A percentile compares a stretch with the other conserved stretches of the same genome.
These are phyloP conservation scores for Lentinula sp. DNA, from an alignment of 768 basidiomycete species.

Conservation along the genomic window DNA sequence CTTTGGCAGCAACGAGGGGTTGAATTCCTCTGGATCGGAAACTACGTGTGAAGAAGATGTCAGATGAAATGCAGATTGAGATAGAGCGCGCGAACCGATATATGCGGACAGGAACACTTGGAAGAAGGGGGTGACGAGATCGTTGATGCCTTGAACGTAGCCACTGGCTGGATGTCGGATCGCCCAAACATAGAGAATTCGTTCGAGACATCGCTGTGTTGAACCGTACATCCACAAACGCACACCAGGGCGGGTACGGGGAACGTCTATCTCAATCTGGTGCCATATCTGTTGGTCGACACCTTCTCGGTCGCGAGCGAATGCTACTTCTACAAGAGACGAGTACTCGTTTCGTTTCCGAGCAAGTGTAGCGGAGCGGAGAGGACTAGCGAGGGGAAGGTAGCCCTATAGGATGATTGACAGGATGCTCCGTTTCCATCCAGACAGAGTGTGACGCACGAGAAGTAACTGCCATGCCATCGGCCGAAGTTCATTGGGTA, in stretches of 20 bases:
- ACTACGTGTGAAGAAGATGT: conserved; percentile 38
- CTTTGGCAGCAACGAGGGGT: conserved; percentile 68
- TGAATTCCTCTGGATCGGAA: conserved; percentile 84
- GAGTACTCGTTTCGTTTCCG: conserved; percentile 91
- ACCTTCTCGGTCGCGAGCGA: conserved; percentile 77
- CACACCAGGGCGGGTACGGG: conserved; percentile 89
- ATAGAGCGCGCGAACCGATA: conserved; percentile 45
- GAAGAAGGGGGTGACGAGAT: conserved; percentile 96
- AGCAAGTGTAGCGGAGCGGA: conserved; percentile 70
- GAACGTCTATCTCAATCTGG: conserved; percentile 98
- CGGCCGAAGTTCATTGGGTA: conserved; percentile 81
- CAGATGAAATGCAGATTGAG: background rate
- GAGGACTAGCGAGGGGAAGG: conserved; percentile 74
- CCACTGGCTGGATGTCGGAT: conserved; percentile 98
- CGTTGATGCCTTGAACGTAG: conserved; percentile 99
- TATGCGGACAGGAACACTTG: conserved; percentile 95
- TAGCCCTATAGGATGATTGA: conserved; percentile 60
- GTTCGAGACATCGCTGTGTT: conserved; percentile 88
- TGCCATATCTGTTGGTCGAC: conserved; percentile 99
- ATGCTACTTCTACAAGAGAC: conserved; percentile 84
- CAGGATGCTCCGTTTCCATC: conserved; percentile 5
- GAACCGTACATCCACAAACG: conserved; percentile 84
- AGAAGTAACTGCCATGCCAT: conserved; percentile 93
- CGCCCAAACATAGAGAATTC: conserved; percentile 98
- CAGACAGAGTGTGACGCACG: conserved; percentile 38